These are phyloP conservation scores for Leccinum sublutescens DNA, from an alignment of 768 basidiomycete genomes.

Conservation along the genomic window DNA sequence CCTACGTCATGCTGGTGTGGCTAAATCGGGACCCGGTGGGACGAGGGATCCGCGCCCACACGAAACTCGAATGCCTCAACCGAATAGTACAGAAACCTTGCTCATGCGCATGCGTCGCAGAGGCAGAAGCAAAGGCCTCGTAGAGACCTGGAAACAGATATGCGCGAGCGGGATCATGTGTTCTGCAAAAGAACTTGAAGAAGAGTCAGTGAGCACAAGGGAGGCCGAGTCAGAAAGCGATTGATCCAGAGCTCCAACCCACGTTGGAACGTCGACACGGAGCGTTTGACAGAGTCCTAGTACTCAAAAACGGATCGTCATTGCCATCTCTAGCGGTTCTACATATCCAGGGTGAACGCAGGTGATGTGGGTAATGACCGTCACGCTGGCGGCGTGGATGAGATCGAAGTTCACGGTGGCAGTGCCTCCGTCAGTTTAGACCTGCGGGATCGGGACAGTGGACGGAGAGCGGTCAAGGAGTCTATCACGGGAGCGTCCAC, in stretches of 20 bases:
- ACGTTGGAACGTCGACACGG: background rate
- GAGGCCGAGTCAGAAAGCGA: conserved; percentile 25
- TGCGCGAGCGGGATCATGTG: conserved; percentile 26
- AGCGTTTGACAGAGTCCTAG: background rate
- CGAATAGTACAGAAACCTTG: conserved; percentile 25
- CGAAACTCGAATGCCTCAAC: conserved; percentile 21
- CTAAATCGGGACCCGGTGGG: too few relatives aligned
- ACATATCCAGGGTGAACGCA: background rate
- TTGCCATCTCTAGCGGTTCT: conserved; percentile 29
- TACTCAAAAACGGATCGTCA: conserved; percentile 23
- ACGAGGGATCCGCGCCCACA: background rate
- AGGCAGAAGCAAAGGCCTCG: conserved; percentile 33
- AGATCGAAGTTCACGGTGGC: background rate
- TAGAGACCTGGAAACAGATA: conserved; percentile 33
- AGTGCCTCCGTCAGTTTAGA: background rate
- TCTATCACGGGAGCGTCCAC: conserved; percentile 28
- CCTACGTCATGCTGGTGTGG: background rate
- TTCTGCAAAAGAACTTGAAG: conserved; percentile 19
- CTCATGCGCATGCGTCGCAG: conserved; percentile 27
- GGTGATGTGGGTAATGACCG: background rate
- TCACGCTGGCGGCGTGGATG: background rate
- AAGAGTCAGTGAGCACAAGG: conserved; percentile 16
- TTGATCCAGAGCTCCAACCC: background rate
- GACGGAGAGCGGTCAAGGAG: conserved; percentile 19
- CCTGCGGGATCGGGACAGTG: background rate